Evolutionary conservation across 164 flowering plant species (phyloP), one percentile per base, ranked within the genome.

Genomic region (Aristolochia fimbriata): DNA sequence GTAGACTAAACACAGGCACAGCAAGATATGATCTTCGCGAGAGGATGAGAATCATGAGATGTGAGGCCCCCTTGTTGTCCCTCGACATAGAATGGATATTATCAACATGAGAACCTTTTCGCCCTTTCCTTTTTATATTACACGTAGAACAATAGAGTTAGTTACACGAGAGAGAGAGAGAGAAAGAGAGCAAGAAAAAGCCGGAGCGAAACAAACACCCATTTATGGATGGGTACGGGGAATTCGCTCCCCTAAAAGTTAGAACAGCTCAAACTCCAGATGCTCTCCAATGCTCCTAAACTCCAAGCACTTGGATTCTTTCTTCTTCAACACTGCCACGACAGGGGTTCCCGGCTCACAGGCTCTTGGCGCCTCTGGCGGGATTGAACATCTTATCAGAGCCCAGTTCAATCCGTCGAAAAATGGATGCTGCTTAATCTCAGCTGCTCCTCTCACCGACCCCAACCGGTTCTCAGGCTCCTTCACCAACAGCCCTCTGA

Each of bases 341-440:
- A 52, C 59, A 1, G 70, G 55, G 46, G 63, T 52, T 51, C 72
- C 79, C 20, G 69, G 27, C 53, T 81, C 83, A 25, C 47, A 63
- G 6, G 61, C 22, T 66, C 65, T 79, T 3, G 91, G 93, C 60
- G 81, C 60, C 73, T 83, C 88, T 0, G 97, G 95, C 31, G 96
- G 97, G 2, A 72, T 25, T 3, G 87, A 73, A 64, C 88, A 91
- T 23, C 97, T 75, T 41, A 91, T 76, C 65, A 88, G 63, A 12
- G 96, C 96, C 92, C 90, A 86, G 57, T 91, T 91, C 69, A 88
- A 56, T 51, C 95, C 96, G 52, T 83, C 81, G 33, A 88, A 91
- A 70, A 84, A 91, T 0, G 84, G 70, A 59, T 91, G 97, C 54
- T 77, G 84, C 72, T 85, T 88, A 55, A 91, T 83, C 75, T 88